A percentile compares a stretch with the other conserved stretches of the same genome.
These are phyloP conservation scores for Megacollybia marginata DNA, from an alignment of 768 basidiomycete species.

Conservation along the genomic window DNA sequence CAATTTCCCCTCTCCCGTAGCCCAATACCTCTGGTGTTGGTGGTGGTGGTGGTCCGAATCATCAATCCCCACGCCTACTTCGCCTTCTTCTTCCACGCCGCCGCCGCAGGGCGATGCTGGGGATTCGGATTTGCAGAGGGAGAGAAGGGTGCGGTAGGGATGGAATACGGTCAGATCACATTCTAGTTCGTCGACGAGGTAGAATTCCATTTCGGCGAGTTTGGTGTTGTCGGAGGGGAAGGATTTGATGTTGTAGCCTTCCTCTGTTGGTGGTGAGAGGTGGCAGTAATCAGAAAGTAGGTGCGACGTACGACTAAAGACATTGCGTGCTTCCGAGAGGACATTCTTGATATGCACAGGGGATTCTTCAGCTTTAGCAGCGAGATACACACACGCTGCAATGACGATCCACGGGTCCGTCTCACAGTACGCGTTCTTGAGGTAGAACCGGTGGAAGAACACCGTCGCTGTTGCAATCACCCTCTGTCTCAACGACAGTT, in stretches of 20 bases:
- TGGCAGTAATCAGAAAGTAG: background rate
- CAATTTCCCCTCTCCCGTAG: conserved; percentile 70
- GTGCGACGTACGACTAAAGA: conserved; percentile 73
- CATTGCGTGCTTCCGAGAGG: conserved; percentile 68
- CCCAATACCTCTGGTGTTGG: conserved; percentile 77
- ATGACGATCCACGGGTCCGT: conserved; percentile 93
- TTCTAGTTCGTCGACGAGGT: conserved; percentile 92
- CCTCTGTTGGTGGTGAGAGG: background rate
- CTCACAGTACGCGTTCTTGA: conserved; percentile 93
- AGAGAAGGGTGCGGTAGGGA: conserved; percentile 84
- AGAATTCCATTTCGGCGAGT: conserved; percentile 98
- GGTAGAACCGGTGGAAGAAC: conserved; percentile 94
- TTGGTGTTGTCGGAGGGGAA: conserved; percentile 87
- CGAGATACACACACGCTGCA: conserved; percentile 90
- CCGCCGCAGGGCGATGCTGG: no score
- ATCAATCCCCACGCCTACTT: conserved; percentile 38
- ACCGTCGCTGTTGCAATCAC: conserved; percentile 92
- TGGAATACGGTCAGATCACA: conserved; percentile 93
- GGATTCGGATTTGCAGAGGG: conserved; percentile 63
- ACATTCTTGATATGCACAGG: conserved; percentile 93
- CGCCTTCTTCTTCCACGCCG: conserved; percentile 60
- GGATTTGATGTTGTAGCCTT: conserved; percentile 66
- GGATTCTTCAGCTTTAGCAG: conserved; percentile 95
- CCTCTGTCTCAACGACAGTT: conserved; percentile 75
- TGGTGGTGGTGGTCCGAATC: conserved; percentile 40